Evolutionary conservation across 306 rosid genomes (phyloP), one percentile per base, ranked within the genome.

Genomic region (Argentina anserina): DNA sequence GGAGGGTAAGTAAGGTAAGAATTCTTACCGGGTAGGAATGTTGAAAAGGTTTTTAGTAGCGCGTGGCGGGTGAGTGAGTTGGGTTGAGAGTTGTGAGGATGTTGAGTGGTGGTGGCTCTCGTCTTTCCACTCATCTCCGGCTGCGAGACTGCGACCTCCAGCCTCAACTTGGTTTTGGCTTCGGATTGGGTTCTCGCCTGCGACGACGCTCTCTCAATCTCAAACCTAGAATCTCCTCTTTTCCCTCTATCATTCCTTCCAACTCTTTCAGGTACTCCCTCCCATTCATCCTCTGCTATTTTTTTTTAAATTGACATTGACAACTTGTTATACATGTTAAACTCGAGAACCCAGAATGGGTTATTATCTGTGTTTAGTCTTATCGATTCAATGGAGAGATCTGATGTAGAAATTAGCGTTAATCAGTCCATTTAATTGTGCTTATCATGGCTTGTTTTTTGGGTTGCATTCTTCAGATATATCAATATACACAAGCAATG

Each of bases 191-290:
- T 69, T 79, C 36, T 61, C 76, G 83, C 50, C 39, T 69, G 53
- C 41, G 67, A 39, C 83, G 25, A 59, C 75, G 74, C 74, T 77
- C 83, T 53, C 78, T 67, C 46, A 69, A 3, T 50, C 78, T 68
- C 39, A 53, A 15, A 77, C 21, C 75, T 1, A 40, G 46, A 3
- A 0, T 67, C 56, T 10, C 23, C 36, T 77, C 81, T 41, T 77
- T 78, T 59, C 81, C 55, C 65, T 76, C 74, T 65, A 7, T 76
- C 59, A 39, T 85, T 50, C 80, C 77, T 37, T 75, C 87, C 31
- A 85, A 84, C 47, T 84, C 58, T 76, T 80, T 77, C 81, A 87
- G 97, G 98, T 92, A 80, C 78, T 55, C 9, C 9, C 71, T 9
- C 25, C 47, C 37, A 34, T 34, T 34, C 5, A 34, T 34, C 5